Evolutionary conservation across 148 eudicot genomes (phyloP).

Genomic region (Polygonum maritimum): DNA sequence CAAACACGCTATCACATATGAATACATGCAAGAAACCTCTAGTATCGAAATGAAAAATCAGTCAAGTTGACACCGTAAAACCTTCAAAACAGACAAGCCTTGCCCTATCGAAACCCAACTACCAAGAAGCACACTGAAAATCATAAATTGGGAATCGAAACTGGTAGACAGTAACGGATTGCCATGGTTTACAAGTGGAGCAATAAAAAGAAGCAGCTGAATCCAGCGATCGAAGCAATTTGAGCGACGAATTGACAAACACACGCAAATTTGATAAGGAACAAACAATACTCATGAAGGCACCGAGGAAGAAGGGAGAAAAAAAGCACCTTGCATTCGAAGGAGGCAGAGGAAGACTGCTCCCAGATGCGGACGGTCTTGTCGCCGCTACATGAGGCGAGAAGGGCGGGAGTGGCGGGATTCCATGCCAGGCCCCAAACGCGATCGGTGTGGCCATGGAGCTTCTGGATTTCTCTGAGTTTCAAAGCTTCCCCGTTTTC

Average conservation of each 20-base stretch:
- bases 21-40: neutral
- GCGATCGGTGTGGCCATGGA: conserved; percentile 79
- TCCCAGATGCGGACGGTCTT: conserved; percentile 90
- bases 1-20: neutral
- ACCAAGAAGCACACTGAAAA: neutral
- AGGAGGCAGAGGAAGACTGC: conserved; percentile 27
- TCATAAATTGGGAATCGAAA: neutral
- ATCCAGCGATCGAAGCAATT: neutral
- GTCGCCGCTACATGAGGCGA: conserved; percentile 89
- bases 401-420: conserved; percentile 36
- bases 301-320: neutral
- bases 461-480: conserved; percentile 47
- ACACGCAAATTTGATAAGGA: neutral
- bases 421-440: conserved; percentile 91
- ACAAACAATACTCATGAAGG: neutral
- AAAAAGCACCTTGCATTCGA: conserved; percentile 37
- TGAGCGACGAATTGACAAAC: neutral
- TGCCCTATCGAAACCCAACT: neutral
- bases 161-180: neutral
- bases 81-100: neutral
- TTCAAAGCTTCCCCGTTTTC: conserved; percentile 24
- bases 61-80: neutral
- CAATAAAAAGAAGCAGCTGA: neutral
- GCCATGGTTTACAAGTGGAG: neutral
- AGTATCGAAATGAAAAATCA: neutral